Evolutionary conservation across 2,329 filamentous ascomycete species (phyloP).

Genomic region (Fusarium circinatum): DNA sequence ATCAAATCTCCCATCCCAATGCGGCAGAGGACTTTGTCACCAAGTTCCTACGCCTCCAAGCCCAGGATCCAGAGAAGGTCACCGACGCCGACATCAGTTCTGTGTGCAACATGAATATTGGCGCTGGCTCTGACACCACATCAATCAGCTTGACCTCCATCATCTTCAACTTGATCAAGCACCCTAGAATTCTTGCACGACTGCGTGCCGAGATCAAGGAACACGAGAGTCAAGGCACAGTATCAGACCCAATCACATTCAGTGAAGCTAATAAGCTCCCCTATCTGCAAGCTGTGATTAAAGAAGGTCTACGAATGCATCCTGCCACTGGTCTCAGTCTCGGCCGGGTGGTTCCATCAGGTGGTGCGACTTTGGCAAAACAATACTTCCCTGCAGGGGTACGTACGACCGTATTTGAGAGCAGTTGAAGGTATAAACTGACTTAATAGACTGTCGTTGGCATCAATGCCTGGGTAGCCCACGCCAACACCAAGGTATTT

Average conservation of each 20-base stretch:
- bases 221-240: rapidly evolving
- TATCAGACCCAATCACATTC: background rate
- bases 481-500: background rate
- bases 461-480: background rate
- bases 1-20: rapidly evolving
- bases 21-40: background rate
- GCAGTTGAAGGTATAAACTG: too few relatives aligned
- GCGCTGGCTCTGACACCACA: background rate
- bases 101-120: background rate
- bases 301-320: background rate
- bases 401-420: rapidly evolving
- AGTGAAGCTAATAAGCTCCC: background rate
- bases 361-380: background rate
- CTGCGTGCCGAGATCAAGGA: background rate
- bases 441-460: background rate
- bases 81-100: background rate
- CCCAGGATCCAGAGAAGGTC: rapidly evolving
- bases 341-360: background rate
- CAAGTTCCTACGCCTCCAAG: background rate
- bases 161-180: background rate
- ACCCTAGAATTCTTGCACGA: background rate
- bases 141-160: background rate
- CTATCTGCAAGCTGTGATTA: background rate
- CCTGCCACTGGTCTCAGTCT: background rate
- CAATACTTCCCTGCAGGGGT: background rate